These are phyloP conservation scores for Paradendryphiella salina DNA, from an alignment of 2,329 filamentous ascomycete species.

Conservation along the genomic window DNA sequence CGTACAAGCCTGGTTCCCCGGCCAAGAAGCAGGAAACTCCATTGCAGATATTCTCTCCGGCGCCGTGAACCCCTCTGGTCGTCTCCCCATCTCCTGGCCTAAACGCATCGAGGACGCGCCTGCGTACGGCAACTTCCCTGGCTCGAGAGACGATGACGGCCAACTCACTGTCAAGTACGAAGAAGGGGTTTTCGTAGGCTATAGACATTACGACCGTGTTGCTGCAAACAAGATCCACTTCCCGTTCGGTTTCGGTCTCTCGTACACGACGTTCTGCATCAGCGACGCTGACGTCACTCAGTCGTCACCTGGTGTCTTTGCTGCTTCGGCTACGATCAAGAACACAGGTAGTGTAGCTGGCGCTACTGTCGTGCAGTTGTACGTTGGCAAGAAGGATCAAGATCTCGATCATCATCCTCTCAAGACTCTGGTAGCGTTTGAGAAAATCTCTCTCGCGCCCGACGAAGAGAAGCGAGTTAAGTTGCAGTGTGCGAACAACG, in stretches of 20 bases:
- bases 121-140: constrained; percentile 46
- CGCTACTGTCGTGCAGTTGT: constrained; percentile 60
- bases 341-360: constrained; percentile 58
- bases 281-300: constrained; percentile 62
- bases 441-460: constrained; percentile 63
- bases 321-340: constrained; percentile 48
- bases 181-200: constrained; percentile 60
- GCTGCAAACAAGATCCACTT: constrained; percentile 54
- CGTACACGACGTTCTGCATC: constrained; percentile 49
- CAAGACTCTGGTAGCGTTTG: constrained; percentile 70
- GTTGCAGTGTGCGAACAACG: constrained; percentile 46
- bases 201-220: constrained; percentile 64
- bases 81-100: constrained; percentile 48
- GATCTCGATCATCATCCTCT: constrained; percentile 55
- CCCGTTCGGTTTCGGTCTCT: constrained; percentile 47
- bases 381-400: constrained; percentile 56
- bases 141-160: constrained; percentile 47
- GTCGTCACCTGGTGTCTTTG: constrained; percentile 53
- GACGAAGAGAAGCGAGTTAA: constrained; percentile 61
- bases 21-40: constrained; percentile 49
- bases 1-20: constrained; percentile 49
- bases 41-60: constrained; percentile 50
- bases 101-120: constrained; percentile 43
- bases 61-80: constrained; percentile 46
- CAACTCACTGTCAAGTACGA: constrained; percentile 65